Evolutionary conservation across 1,139 yeast species (phyloP), one percentile per base, ranked within the genome.

Genomic region (Geotrichum siamense): DNA sequence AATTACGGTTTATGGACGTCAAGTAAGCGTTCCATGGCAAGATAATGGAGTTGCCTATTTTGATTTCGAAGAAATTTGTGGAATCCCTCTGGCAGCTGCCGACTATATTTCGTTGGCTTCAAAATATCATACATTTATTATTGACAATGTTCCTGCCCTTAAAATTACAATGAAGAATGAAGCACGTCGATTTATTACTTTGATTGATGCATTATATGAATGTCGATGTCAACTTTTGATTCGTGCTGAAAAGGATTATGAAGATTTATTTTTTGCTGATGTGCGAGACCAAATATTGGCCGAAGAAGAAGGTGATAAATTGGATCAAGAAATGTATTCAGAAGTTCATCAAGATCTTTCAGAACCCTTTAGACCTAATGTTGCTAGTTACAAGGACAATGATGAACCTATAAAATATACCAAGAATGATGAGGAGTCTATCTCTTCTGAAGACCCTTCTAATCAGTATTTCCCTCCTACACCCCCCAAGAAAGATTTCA

Each of bases 81-180:
- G 67, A 40, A 77, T 78, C 2, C 62, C 76, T 6, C 73, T 69
- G 51, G 80, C 84, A 0, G 74, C 85, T 0, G 79, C 83, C 1
- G 89, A 82, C 55, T 81, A 78, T 55, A 79, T 82, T 39, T 75
- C 85, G 0, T 58, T 81, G 32, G 80, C 87, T 0, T 75, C 85
- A 0, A 67, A 68, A 21, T 81, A 65, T 57, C 74, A 70, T 31
- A 74, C 79, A 0, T 63, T 82, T 25, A 67, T 81, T 5, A 55
- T 82, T 23, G 82, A 79, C 47, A 65, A 76, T 45, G 78, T 81
- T 2, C 89, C 89, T 0, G 67, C 75, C 2, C 62, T 81, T 62
- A 74, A 78, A 1, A 60, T 75, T 4, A 71, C 65, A 42, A 74
- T 71, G 76, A 79, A 78, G 54, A 79, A 79, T 54, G 85, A 80